Evolutionary conservation across 2,329 filamentous ascomycete species (phyloP), one percentile per base, ranked within the genome.

Genomic region (Neonectria faginata): DNA sequence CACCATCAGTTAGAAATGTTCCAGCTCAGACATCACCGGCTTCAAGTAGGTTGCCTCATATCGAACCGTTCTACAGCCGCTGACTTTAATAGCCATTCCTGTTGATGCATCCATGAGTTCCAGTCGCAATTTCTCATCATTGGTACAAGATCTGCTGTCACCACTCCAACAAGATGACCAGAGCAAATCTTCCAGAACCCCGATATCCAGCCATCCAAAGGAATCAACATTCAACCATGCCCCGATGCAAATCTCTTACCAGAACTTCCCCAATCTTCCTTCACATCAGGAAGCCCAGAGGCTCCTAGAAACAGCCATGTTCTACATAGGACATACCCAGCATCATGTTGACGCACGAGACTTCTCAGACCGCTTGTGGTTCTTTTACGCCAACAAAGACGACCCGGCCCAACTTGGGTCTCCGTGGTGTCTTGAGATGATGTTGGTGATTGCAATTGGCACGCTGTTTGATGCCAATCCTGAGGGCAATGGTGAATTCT

Each of bases 311-410:
- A 70, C 65, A 16, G 69, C 70, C 11, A 25, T 73, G 12, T 73
- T 73, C 53, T 73, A 73, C 14, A 71, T 73, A 5, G 71, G 71
- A 12, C 71, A 73, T 42, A 74, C 71, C 1, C 71, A 74, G 3
- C 71, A 74, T 39, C 72, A 74, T 42, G 67, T 74, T 2, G 71
- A 73, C 33, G 70, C 71, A 22, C 68, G 71, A 1, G 71, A 73
- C 11, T 74, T 73, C 29, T 73, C 71, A 33, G 71, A 73, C 22
- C 71, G 73, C 4, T 48, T 73, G n/a, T 73, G 71, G 70, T 65
- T 64, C 7, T 73, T 74, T 31, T 73, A 74, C n/a, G 67, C 69
- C 33, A 73, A 70, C 5, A 63, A 59, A 2, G 63, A 71, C 8
- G 71, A 74, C 3, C 65, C 67, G 9, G 62, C 66, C 5, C 71